Base-by-base conservation (phyloP, 257 asterid species). In the Plantago ovata region DNA sequence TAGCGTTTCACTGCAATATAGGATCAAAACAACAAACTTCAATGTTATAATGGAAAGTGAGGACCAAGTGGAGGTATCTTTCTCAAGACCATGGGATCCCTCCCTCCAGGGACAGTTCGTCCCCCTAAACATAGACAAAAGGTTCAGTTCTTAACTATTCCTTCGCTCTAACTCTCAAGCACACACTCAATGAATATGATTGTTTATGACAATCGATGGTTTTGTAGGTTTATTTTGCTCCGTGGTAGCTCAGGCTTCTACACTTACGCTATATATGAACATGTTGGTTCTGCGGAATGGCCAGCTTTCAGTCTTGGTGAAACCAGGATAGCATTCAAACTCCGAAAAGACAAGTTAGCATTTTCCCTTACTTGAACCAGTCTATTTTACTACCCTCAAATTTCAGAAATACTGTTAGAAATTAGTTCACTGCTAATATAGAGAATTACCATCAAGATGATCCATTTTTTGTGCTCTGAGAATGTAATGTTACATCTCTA, bases 251-350 rank as follows among this genome's bases (percentile, higher is more conserved):
- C 98, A 1, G 96, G 96, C 60, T 83, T 90, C 76, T 90, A 90
- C 79, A 59, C 98, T 3, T 90, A 90, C 65, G 94, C 95, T 1
- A 75, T 90, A 58, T 90, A 83, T 42, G 96, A 90, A 74, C 98
- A 87, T 53, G 80, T 81, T 51, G 94, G 89, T 62, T 86, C 92
- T 14, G 10, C 70, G 10, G 98, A 90, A 21, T 87, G 96, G 98
- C 98, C 94, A 66, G 91, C 83, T 71, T 90, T 90, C 69, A 87
- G 89, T 88, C 82, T 87, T 0, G 95, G 91, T 24, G 96, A 90
- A 73, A 90, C 98, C 55, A 83, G 96, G 75, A 79, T 90, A 56
- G 95, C 96, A 13, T 90, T 87, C 84, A 90, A 87, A 77, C 94
- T 87, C 46, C 83, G 95, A 23, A 90, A 87, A 71, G 98, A 90